Percentiles rank a stretch among this genome's conserved stretches.
phyloP scores from a whole-genome alignment of 176 grass and related monocot genomes.

The Carex pumila region DNA sequence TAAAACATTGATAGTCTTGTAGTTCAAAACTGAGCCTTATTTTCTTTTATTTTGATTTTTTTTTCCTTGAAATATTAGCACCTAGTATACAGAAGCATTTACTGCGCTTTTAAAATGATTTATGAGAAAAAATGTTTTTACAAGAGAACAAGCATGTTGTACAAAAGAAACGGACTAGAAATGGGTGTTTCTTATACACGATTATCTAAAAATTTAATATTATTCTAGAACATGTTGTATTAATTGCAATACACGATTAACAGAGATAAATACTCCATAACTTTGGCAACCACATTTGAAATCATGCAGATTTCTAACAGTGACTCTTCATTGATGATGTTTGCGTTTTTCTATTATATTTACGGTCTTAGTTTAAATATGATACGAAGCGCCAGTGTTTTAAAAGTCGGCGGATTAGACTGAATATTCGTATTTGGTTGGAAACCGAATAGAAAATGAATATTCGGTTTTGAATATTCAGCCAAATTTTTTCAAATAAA shows the following conservation, averaged over 20 bases:
- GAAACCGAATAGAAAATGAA: too few relatives aligned
- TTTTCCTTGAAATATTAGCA: not conserved
- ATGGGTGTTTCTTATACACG: not conserved
- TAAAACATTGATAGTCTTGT: slow-evolving; percentile 19
- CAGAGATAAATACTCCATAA: not conserved
- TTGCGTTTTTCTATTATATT: not conserved
- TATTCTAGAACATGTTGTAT: not conserved
- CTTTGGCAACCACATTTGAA: not conserved
- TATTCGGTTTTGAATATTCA: too few relatives aligned
- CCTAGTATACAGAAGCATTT: not conserved
- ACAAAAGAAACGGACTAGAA: not conserved
- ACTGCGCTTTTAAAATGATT: not conserved
- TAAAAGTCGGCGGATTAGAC: too few relatives aligned
- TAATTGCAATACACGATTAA: not conserved
- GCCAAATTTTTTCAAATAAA: too few relatives aligned
- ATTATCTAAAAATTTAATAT: not conserved
- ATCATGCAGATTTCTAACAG: not conserved
- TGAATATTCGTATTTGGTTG: too few relatives aligned
- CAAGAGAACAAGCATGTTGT: not conserved
- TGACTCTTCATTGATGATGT: not conserved
- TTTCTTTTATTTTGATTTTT: not conserved
- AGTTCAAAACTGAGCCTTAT: not conserved
- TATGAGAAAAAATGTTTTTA: not conserved
- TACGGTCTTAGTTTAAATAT: not conserved
- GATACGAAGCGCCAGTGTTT: not conserved